Evolutionary conservation across 495 filamentous ascomycete species (phyloP), one percentile per base, ranked within the genome.

Genomic region (Clavariopsis aquatica): DNA sequence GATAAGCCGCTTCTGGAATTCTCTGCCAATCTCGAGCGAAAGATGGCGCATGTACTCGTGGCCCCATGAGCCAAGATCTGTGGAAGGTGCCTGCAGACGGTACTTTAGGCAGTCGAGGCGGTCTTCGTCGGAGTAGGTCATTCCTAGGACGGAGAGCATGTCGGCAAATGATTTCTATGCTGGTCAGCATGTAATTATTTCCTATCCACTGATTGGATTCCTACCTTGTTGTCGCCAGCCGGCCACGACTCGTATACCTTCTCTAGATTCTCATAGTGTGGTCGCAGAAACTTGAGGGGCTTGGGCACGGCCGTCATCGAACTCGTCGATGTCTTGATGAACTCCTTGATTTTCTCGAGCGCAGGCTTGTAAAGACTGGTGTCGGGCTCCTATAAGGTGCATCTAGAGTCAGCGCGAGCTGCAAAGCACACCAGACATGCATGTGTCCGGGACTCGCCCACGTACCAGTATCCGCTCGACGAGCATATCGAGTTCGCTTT

Each of bases 301-400:
- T 98, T 98, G 1, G 94, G 94, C 58, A 99, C 93, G 43, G 94
- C 94, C 20, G 94, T 99, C 94, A 99, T 98, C 12, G 94, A 99
- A 41, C 91, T 96, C 45, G 94, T 99, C 43, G 94, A 96, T 43
- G 95, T 99, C 79, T 96, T 97, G 79, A 99, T 99, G 71, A 89
- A 94, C 71, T 85, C 89, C 80, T 96, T 96, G 83, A 99, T 97
- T 57, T 91, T 87, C 73, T 97, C 92, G 66, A 99, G 80, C 45
- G 94, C 88, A 57, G 93, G 87, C 72, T 89, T 91, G 78, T 99
- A 97, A 66, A 98, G 90, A 60, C 84, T 84, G 36, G 85, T 84
- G 75, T 99, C 90, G 45, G 87, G 80, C 79, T 96, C 94, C 90
- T 96, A 77, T 6, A 49, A n/a, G 4, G 27, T 23, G n/a, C 17